Conservation (phyloP, 2,329 filamentous ascomycete genomes). For the Calonectria leucothoes region DNA sequence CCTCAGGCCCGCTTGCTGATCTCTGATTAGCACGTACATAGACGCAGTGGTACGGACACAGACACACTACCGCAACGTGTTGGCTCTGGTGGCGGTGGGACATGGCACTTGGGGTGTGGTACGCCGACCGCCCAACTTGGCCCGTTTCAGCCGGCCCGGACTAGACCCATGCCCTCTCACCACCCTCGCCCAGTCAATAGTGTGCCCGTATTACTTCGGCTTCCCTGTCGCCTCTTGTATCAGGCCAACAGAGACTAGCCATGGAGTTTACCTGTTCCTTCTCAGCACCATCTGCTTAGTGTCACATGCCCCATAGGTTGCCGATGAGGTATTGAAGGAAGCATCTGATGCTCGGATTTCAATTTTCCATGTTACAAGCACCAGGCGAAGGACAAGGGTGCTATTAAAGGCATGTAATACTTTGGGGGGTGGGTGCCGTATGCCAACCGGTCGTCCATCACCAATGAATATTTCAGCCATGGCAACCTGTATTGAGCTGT, state of each 20-base stretch:
- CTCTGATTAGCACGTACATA: slow-evolving; percentile 9
- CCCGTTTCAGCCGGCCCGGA: slow-evolving; percentile 12
- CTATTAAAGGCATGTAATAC: not conserved
- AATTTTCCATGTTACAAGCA: not conserved
- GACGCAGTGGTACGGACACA: not conserved
- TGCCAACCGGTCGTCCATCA: not conserved
- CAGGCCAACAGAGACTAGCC: slow-evolving; percentile 9
- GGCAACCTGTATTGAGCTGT: not conserved
- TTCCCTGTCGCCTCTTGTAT: slow-evolving; percentile 18
- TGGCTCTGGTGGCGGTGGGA: slow-evolving; percentile 7
- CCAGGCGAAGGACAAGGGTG: not conserved
- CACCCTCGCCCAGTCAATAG: slow-evolving; percentile 7
- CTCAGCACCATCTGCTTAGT: not conserved
- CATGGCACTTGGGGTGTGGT: slow-evolving; percentile 2
- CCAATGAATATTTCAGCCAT: not conserved
- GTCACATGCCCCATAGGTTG: not conserved
- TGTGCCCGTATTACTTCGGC: slow-evolving; percentile 16
- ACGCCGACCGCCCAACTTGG: slow-evolving; percentile 13
- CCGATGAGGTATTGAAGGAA: not conserved
- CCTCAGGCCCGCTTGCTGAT: slow-evolving; percentile 10
- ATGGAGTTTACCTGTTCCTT: slow-evolving; percentile 9
- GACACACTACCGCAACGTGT: slow-evolving; percentile 5
- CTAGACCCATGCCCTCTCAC: slow-evolving; percentile 10
- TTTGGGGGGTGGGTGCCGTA: not conserved
- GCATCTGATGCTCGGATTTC: not conserved